Percentiles rank a stretch among this genome's conserved stretches.
Conservation (phyloP, 139 green algal species). For the Marvania coccoides region DNA sequence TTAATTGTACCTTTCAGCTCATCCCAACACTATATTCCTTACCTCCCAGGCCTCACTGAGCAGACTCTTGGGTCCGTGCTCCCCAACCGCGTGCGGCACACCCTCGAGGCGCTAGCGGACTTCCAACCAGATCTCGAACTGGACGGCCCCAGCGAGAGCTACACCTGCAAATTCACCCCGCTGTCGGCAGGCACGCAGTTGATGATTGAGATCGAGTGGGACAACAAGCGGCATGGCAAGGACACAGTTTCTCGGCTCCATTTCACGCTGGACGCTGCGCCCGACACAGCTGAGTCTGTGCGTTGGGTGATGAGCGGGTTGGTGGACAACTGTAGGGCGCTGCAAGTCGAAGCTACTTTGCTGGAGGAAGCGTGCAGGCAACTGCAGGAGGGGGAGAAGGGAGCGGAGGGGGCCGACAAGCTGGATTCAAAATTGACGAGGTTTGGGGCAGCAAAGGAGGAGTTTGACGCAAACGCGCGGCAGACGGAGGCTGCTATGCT, state of each 20-base stretch:
- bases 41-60: too few species aligned
- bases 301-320: not conserved
- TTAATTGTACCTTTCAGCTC: too few species aligned
- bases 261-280: not conserved
- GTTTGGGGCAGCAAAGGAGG: not conserved
- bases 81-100: constrained; percentile 2
- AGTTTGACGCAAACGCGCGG: not conserved
- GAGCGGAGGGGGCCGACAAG: not conserved
- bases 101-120: not conserved
- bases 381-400: not conserved
- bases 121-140: not conserved
- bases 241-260: not conserved
- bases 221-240: not conserved
- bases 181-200: not conserved
- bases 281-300: not conserved
- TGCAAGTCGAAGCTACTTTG: not conserved
- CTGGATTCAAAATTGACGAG: not conserved
- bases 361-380: not conserved
- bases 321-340: not conserved
- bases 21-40: too few species aligned
- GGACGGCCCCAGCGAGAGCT: too few species aligned
- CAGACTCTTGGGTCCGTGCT: too few species aligned
- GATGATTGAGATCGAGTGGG: not conserved
- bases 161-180: not conserved
- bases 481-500: not conserved